Conservation (phyloP, 345 rosid species). For the Passiflora organensis region DNA sequence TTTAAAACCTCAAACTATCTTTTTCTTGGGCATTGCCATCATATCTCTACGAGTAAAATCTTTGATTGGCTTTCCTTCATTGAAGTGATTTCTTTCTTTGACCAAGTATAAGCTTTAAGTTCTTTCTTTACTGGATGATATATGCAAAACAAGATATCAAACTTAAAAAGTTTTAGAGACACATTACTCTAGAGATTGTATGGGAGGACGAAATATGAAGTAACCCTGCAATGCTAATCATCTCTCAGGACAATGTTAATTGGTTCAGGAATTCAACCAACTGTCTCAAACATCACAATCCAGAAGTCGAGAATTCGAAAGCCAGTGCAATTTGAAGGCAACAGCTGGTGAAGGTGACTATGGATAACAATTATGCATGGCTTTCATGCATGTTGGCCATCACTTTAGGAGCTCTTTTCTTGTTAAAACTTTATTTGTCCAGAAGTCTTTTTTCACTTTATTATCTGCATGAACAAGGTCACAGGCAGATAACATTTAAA, state of each 20-base stretch:
- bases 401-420: slow-evolving; percentile 45
- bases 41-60: slow-evolving; percentile 52
- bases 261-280: slow-evolving; percentile 20
- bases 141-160: slow-evolving; percentile 58
- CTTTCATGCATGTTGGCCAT: slow-evolving; percentile 39
- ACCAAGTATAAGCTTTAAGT: slow-evolving; percentile 59
- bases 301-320: slow-evolving; percentile 25
- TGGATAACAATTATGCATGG: slow-evolving; percentile 28
- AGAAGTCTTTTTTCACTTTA: slow-evolving; percentile 52
- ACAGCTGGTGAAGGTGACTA: slow-evolving; percentile 35
- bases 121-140: slow-evolving; percentile 70
- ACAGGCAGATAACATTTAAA: slow-evolving; percentile 38
- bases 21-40: slow-evolving; percentile 49
- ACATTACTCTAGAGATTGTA: slow-evolving; percentile 17
- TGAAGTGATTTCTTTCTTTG: slow-evolving; percentile 67
- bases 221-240: slow-evolving; percentile 30
- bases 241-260: slow-evolving; percentile 27
- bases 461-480: slow-evolving; percentile 58
- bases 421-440: slow-evolving; percentile 43
- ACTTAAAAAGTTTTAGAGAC: slow-evolving; percentile 34
- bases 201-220: slow-evolving; percentile 12
- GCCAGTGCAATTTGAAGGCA: slow-evolving; percentile 24
- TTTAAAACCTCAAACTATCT: slow-evolving; percentile 45
- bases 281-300: slow-evolving; percentile 33
- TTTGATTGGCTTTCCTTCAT: slow-evolving; percentile 64